Evolutionary conservation across 495 filamentous ascomycete species (phyloP), one percentile per base, ranked within the genome.

Genomic region (Penicillium macrosclerotiorum): DNA sequence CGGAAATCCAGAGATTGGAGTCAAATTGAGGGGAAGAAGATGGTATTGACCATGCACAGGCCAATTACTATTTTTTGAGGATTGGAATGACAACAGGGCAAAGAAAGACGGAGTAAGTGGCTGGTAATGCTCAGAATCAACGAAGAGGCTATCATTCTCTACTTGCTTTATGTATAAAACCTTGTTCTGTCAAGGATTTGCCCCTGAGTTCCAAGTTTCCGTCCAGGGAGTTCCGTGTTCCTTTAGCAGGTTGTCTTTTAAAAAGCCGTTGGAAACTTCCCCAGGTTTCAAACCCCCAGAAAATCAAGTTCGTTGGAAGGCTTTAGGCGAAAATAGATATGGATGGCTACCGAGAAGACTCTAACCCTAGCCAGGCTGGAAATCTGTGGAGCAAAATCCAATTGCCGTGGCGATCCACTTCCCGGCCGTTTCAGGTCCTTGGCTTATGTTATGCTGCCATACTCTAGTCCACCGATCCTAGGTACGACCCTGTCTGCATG

Each of bases 361-460:
- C 38, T 46, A 51, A 48, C 47, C 59, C 55, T 59, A 54, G 59
- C 50, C 59, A 49, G 42, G 40, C 38, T 44, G 35, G 20, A 53
- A 62, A 54, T 60, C 38, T 19, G 29, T 40, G 45, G 39, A 37
- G 22, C 24, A 23, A 38, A 46, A 24, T 37, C 25, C 24, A 37
- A 36, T 12, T 37, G 31, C 27, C 20, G 4, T 40, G 17, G 20
- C 23, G 43, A 52, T 55, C 52, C 56, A 63, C 56, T 60, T 57
- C 24, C 53, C 52, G 51, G 13, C 3, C 32, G 55, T 62, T 59
- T 59, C 55, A 59, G 54, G 55, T 52, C 26, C 42, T 27, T 52
- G 41, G 26, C 41, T 33, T 51, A 57, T 58, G 41, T 18, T 47
- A 17, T 43, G 37, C 18, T 8, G 26, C 34, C 14, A 30, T 52